Evolutionary conservation across 2,329 filamentous ascomycete genomes (phyloP), one percentile per base, ranked within the genome.

Genomic region (Phoma herbarum): DNA sequence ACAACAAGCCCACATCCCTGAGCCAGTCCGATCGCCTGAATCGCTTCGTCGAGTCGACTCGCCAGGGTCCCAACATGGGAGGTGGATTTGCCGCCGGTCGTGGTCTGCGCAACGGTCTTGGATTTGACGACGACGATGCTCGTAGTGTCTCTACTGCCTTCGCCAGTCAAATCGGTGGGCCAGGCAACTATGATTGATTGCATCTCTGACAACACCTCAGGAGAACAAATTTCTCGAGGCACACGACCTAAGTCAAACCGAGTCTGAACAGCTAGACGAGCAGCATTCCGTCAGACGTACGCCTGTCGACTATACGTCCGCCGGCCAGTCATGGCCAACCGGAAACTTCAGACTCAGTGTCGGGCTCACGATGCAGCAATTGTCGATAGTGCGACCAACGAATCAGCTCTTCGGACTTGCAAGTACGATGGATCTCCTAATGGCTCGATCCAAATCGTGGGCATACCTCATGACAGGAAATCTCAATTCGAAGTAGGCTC

Each of bases 81-180:
- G 67, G 65, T 53, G 74, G 75, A n/a, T 77, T 73, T 50, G 74
- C 70, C n/a, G 73, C 79, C 74, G 62, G 81, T 77, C 72, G 80
- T 81, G 75, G 73, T 25, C 53, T 75, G 9, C 74, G 74, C 11
- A 59, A 46, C 45, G 71, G 70, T 59, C 79, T 83, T 50, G 79
- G 82, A 60, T 78, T 80, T 41, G 83, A 90, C 62, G 95, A 99
- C 67, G 95, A 99, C 67, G 95, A 98, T 75, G 92, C 95, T 72
- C 92, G 95, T 80, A 98, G 94, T 78, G 88, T 98, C 71, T 97
- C 92, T 73, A 98, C 95, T 51, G 93, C 93, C 47, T 99, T 98
- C 80, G 93, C 94, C 61, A 97, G 93, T 81, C 95, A 98, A 79
- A 88, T 97, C 67, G 93, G 92, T 55, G 93, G 92, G 47, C 64